Evolutionary conservation across 106 monocot genomes (phyloP), one percentile per base, ranked within the genome.

Genomic region (Dendrobium officinale): DNA sequence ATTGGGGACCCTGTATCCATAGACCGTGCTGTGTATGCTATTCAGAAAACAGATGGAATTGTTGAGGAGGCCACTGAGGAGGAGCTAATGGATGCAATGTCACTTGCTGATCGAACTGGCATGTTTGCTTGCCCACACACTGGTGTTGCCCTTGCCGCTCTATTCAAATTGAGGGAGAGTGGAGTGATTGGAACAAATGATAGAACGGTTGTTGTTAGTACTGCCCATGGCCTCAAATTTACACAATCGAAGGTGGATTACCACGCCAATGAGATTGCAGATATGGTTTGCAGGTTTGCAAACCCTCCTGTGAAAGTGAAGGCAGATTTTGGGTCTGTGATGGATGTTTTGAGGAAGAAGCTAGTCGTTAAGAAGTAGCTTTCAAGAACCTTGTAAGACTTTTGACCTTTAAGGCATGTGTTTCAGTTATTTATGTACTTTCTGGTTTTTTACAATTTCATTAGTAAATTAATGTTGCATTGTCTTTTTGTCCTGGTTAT

Each of bases 81-180:
- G 82, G 96, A 96, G 82, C 78, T 96, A 66, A 96, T 96, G 96
- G 85, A 96, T 67, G 93, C 96, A 42, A 93, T 88, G 90, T 82
- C 93, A 0, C 87, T 86, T 44, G 96, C 96, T 0, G 96, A 97
- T 77, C 87, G 79, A 24, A 89, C 93, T 0, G 96, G 96, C 11
- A 97, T 97, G 96, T 97, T 97, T 73, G 87, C 94, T 22, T 97
- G 96, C 79, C 97, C 97, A 0, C 97, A 97, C 73, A 97, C 97
- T 7, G 97, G 97, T 0, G 97, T 97, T 24, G 97, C 94, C 0
- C 87, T 97, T n/a, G 89, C 94, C 8, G 97, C 94, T 6, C 76
- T 97, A 29, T 85, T 86, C 26, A 97, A 97, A 82, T 83, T 97
- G 48, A 81, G 97, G 56, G 82, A 86, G 6, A 85, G 80, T 8